These are phyloP conservation scores for Penicillium crustosum DNA, from an alignment of 2,329 filamentous ascomycete species.

Conservation along the genomic window DNA sequence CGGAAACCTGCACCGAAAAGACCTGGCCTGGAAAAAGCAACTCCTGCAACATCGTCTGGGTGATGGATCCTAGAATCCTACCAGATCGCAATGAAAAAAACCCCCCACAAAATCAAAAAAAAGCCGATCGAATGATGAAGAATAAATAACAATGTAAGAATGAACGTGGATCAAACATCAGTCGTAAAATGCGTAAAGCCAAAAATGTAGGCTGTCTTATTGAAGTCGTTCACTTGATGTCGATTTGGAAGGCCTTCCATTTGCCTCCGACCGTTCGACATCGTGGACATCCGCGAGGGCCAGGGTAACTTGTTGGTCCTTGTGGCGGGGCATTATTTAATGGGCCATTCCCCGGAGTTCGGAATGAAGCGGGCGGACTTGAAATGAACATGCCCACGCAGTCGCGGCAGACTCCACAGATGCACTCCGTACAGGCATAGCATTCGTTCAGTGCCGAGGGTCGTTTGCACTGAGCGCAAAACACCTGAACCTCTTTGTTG, in stretches of 20 bases:
- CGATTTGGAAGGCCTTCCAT: slow-evolving; percentile 51
- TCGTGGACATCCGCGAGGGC: slow-evolving; percentile 46
- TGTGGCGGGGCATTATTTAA: slow-evolving; percentile 20
- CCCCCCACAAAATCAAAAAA: neutral
- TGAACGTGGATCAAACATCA: slow-evolving; percentile 26
- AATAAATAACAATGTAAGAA: slow-evolving; percentile 14
- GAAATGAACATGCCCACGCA: slow-evolving; percentile 63
- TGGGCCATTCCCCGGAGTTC: slow-evolving; percentile 32
- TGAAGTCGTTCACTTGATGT: slow-evolving; percentile 41
- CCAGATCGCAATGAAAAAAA: slow-evolving; percentile 1
- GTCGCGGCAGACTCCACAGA: slow-evolving; percentile 84
- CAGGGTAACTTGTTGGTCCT: slow-evolving; percentile 40
- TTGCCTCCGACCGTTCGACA: slow-evolving; percentile 48
- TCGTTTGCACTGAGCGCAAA: slow-evolving; percentile 83
- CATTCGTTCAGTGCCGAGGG: slow-evolving; percentile 76
- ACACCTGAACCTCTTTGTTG: slow-evolving; percentile 70
- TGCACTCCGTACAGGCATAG: slow-evolving; percentile 94
- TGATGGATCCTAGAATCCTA: slow-evolving; percentile 11
- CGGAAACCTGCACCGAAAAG: slow-evolving; percentile 20
- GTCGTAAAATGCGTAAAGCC: slow-evolving; percentile 35
- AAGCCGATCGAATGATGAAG: neutral
- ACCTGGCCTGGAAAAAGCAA: slow-evolving; percentile 14
- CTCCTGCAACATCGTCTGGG: slow-evolving; percentile 12
- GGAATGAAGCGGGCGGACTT: slow-evolving; percentile 42
- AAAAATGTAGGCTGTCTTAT: slow-evolving; percentile 8